These are phyloP conservation scores for Auriculariales sp. DNA, from an alignment of 768 basidiomycete species.

Conservation along the genomic window DNA sequence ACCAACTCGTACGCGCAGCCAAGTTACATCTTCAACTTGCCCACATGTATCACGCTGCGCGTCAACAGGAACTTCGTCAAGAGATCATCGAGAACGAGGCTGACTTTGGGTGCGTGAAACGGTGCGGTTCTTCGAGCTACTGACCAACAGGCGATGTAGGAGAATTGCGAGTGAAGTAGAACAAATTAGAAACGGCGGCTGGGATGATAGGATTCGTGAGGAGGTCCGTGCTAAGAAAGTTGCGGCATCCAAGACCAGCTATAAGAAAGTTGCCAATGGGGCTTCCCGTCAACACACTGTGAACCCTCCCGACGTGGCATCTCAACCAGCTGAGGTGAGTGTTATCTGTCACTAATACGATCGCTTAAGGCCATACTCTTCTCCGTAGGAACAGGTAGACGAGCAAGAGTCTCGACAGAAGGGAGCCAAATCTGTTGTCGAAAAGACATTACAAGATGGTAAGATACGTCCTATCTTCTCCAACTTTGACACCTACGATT, in stretches of 20 bases:
- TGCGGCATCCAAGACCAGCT: constrained; percentile 12
- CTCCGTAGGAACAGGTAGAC: neutral
- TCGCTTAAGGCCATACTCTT: neutral
- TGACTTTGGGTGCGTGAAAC: constrained; percentile 51
- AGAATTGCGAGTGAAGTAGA: constrained; percentile 59
- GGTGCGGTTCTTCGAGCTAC: neutral
- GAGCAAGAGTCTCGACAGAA: neutral
- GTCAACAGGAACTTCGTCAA: constrained; percentile 57
- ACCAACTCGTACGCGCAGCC: constrained; percentile 32
- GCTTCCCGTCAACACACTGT: neutral
- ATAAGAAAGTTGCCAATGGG: constrained; percentile 7
- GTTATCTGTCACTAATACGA: neutral
- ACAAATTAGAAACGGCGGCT: constrained; percentile 51
- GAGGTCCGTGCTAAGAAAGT: constrained; percentile 15
- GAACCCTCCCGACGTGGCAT: neutral
- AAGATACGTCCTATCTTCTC: too few species aligned
- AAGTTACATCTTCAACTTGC: constrained; percentile 54
- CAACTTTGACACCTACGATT: too few species aligned
- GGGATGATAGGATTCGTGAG: constrained; percentile 38
- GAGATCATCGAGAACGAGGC: constrained; percentile 60
- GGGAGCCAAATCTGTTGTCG: too few species aligned
- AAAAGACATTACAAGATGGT: too few species aligned
- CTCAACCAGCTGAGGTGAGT: constrained; percentile 2
- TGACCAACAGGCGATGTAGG: constrained; percentile 33
- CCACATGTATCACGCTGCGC: constrained; percentile 53